Conservation (phyloP, 1,139 yeast species). For the Eremothecium gossypii region DNA sequence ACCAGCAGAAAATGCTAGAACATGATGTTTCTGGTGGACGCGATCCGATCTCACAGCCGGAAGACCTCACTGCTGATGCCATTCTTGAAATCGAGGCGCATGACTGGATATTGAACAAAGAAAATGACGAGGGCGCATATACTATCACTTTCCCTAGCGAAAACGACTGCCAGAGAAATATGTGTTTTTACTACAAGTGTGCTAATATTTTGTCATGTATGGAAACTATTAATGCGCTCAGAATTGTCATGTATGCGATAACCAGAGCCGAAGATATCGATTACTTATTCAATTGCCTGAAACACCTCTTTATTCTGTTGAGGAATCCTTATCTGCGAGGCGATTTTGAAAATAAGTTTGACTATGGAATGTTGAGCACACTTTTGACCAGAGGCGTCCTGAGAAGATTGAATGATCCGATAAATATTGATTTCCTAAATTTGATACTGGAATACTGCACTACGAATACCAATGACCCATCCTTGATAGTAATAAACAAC, state of each 20-base stretch:
- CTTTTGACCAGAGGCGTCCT: constrained; percentile 23
- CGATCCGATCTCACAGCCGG: background rate
- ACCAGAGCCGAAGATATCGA: constrained; percentile 9
- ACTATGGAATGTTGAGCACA: constrained; percentile 17
- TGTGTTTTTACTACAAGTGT: constrained; percentile 14
- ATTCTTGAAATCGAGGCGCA: background rate
- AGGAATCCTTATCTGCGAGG: constrained; percentile 10
- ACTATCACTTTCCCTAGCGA: background rate
- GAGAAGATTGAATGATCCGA: constrained; percentile 14
- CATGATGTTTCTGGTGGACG: background rate
- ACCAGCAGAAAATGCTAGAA: background rate
- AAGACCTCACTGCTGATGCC: background rate
- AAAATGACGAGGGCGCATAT: background rate
- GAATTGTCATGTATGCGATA: constrained; percentile 12
- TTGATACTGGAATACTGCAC: constrained; percentile 38
- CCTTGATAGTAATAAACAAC: constrained; percentile 38
- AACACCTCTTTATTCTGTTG: constrained; percentile 16
- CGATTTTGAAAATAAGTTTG: constrained; percentile 16
- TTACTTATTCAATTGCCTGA: constrained; percentile 10
- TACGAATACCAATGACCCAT: constrained; percentile 34
- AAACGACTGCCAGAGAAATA: constrained; percentile 10
- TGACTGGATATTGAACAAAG: background rate
- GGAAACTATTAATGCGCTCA: constrained; percentile 13
- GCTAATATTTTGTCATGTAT: constrained; percentile 15
- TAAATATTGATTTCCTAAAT: constrained; percentile 32